These are phyloP conservation scores for Emericellopsis atlantica DNA, from an alignment of 2,329 filamentous ascomycete species.

Conservation along the genomic window DNA sequence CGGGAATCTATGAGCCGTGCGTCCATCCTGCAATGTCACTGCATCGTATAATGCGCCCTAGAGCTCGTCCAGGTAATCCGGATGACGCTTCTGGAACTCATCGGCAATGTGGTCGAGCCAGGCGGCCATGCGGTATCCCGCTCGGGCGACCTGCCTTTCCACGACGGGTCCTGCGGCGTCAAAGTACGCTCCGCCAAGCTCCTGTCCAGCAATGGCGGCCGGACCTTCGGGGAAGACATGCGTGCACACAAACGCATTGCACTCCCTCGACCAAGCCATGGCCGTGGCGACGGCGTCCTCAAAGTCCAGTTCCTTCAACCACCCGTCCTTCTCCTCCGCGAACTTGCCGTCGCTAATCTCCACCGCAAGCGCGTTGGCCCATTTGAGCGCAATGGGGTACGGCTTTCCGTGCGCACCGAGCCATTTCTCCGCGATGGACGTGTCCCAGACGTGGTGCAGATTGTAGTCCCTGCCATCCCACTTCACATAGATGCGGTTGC, in stretches of 20 bases:
- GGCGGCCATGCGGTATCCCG: constrained; percentile 54
- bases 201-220: constrained; percentile 41
- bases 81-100: constrained; percentile 21
- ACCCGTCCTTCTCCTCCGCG: constrained; percentile 30
- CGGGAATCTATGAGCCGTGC: too few relatives aligned
- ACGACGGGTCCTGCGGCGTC: constrained; percentile 49
- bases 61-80: background rate
- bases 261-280: constrained; percentile 50
- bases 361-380: constrained; percentile 41
- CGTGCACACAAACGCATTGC: constrained; percentile 49
- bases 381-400: constrained; percentile 36
- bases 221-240: constrained; percentile 52
- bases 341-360: constrained; percentile 47
- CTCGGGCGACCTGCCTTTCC: constrained; percentile 54
- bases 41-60: background rate
- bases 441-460: constrained; percentile 64
- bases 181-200: constrained; percentile 52
- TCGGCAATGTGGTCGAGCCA: constrained; percentile 53
- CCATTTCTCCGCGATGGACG: constrained; percentile 52
- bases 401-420: constrained; percentile 42
- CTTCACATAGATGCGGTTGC: constrained; percentile 53
- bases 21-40: too few relatives aligned
- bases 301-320: constrained; percentile 46
- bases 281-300: constrained; percentile 40
- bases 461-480: constrained; percentile 48